These are phyloP conservation scores for Galeopsis tetrahit DNA, from an alignment of 257 asterid species.

Conservation along the genomic window DNA sequence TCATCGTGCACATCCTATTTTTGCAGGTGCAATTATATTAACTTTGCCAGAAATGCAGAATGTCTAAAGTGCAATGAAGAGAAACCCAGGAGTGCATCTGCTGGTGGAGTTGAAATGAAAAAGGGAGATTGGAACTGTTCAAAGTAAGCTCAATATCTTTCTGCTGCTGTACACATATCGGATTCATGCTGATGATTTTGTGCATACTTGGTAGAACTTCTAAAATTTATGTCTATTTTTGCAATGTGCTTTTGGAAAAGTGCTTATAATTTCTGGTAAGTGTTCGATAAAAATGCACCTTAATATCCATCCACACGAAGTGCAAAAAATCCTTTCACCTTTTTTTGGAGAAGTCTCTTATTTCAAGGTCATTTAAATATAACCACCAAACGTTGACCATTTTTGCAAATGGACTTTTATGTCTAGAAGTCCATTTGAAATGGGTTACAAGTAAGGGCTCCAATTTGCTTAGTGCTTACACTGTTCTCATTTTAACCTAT, in stretches of 20 bases:
- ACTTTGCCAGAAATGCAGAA: slow-evolving; percentile 65
- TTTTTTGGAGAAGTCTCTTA: not conserved
- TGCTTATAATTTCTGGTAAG: not conserved
- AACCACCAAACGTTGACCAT: not conserved
- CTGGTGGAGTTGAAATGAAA: slow-evolving; percentile 50
- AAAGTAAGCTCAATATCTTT: slow-evolving; percentile 52
- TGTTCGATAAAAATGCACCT: not conserved
- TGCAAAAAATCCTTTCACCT: not conserved
- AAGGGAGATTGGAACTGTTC: slow-evolving; percentile 88
- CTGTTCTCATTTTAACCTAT: not conserved
- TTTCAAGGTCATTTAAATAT: not conserved
- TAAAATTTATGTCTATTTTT: not conserved
- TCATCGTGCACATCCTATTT: slow-evolving; percentile 30
- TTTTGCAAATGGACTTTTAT: not conserved
- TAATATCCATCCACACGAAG: not conserved
- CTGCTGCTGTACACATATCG: slow-evolving; percentile 6
- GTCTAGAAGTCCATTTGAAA: not conserved
- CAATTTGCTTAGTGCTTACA: not conserved
- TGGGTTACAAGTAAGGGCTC: not conserved
- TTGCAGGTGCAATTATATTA: slow-evolving; percentile 84
- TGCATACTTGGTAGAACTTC: slow-evolving; percentile 1
- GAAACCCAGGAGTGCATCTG: slow-evolving; percentile 45
- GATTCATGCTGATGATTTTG: slow-evolving; percentile 22
- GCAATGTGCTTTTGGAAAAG: not conserved
- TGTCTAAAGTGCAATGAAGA: slow-evolving; percentile 65